Evolutionary conservation across 495 filamentous ascomycete genomes (phyloP), one percentile per base, ranked within the genome.

Genomic region (Penicillium antarcticum): DNA sequence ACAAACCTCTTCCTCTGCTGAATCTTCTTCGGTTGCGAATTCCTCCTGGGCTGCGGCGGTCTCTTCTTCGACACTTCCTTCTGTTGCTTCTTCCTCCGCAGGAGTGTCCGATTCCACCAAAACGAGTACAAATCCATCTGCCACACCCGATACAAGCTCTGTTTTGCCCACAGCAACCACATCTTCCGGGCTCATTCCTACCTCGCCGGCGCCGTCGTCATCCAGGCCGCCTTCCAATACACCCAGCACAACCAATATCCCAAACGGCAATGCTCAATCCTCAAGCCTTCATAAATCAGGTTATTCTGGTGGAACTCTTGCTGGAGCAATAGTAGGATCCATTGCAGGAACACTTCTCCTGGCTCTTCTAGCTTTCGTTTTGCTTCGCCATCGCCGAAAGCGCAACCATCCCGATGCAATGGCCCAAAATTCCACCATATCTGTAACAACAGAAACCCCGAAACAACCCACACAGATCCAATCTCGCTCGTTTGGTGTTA

Each of bases 301-400:
- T 5, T 23, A 23, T 5, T 23, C 21, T 5, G 21, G 21, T n/a
- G 63, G 63, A 6, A 48, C 60, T 3, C 58, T 71, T 13, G 69
- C 69, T 19, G 69, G 69, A 4, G 60, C 56, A 2, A 61, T 69
- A 29, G 50, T 71, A 11, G 69, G 60, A 1, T 56, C 57, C 8
- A 58, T 69, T 32, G 21, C 63, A 7, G 69, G 63, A 4, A 45
- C 57, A 2, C 63, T 58, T 12, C 32, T 72, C 5, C 19, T 72
- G 2, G 61, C 66, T 1, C 57, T 68, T 7, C 41, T 72, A 6
- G 37, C 51, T 32, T 48, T 54, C n/a, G 35, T 57, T 36, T 53
- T 70, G 42, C 59, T 62, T 45, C 63, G 50, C 13, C 60, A 56
- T 29, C 47, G 57, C 5, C 31, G 42, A 46, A 23, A 43, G 26